Evolutionary conservation across 495 filamentous ascomycete genomes (phyloP).

Genomic region (Evansstolkia leycettana): DNA sequence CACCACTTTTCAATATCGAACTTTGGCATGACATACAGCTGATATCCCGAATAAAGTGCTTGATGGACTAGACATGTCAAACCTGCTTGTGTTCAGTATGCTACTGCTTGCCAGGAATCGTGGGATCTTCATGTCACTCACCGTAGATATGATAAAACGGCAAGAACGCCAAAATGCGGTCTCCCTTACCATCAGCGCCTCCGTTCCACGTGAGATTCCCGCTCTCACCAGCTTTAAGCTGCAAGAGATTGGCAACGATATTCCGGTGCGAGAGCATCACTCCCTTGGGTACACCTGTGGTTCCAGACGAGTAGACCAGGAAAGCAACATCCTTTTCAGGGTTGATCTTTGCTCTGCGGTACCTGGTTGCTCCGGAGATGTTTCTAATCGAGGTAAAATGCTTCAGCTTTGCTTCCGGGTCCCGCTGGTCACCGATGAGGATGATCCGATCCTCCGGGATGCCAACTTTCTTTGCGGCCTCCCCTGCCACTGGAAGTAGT

Average conservation of each 20-base stretch:
- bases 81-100: slow-evolving; percentile 62
- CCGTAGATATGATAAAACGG: slow-evolving; percentile 97
- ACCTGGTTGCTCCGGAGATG: slow-evolving; percentile 36
- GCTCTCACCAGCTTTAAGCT: slow-evolving; percentile 45
- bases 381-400: slow-evolving; percentile 67
- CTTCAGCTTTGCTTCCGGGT: slow-evolving; percentile 46
- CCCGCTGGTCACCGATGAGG: slow-evolving; percentile 63
- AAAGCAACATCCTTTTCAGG: slow-evolving; percentile 41
- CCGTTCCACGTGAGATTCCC: slow-evolving; percentile 46
- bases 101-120: slow-evolving; percentile 14
- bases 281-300: slow-evolving; percentile 84
- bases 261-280: slow-evolving; percentile 83
- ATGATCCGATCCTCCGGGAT: slow-evolving; percentile 56
- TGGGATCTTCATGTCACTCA: no score
- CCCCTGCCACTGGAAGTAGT: slow-evolving; percentile 44
- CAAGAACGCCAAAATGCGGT: slow-evolving; percentile 65
- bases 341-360: slow-evolving; percentile 31
- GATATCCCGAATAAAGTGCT: slow-evolving; percentile 53
- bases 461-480: slow-evolving; percentile 57
- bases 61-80: slow-evolving; percentile 50
- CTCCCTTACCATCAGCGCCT: slow-evolving; percentile 49
- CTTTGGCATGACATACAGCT: slow-evolving; percentile 63
- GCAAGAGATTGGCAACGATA: slow-evolving; percentile 59
- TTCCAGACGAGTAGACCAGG: slow-evolving; percentile 82
- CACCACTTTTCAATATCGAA: slow-evolving; percentile 80